Conservation (phyloP, 106 monocot genomes). For the Amphibolis antarctica region DNA sequence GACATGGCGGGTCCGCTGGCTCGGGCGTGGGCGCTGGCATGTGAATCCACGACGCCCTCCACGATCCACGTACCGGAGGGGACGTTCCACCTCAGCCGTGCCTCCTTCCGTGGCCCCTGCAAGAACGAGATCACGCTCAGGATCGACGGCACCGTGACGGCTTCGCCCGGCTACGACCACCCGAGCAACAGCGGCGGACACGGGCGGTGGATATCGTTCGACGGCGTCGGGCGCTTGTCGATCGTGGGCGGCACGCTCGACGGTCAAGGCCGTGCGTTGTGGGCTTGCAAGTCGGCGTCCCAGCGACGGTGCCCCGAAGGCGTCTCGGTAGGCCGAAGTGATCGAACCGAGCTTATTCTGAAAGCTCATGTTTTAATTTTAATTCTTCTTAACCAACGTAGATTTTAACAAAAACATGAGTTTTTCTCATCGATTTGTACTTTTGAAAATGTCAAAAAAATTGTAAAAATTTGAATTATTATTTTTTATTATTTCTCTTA, state of each 20-base stretch:
- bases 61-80: conserved; percentile 28
- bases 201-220: conserved; percentile 30
- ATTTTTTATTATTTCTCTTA: no score
- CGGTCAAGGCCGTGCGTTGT: conserved; percentile 31
- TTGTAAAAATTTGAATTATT: no score
- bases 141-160: conserved; percentile 32
- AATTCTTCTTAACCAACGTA: not conserved
- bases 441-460: no score
- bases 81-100: conserved; percentile 23
- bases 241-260: conserved; percentile 45
- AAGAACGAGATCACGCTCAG: conserved; percentile 7
- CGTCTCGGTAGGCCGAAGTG: conserved; percentile 4
- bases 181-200: not conserved
- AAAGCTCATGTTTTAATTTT: not conserved
- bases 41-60: conserved; percentile 9
- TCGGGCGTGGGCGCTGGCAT: conserved; percentile 33
- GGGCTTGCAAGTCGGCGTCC: conserved; percentile 23
- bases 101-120: conserved; percentile 34
- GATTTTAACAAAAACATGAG: not conserved
- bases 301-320: conserved; percentile 19
- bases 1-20: conserved; percentile 29
- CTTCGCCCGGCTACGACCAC: conserved; percentile 10
- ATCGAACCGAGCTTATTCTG: not conserved
- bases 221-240: conserved; percentile 23
- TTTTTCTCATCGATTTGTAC: no score